Base-by-base conservation (phyloP, 345 rosid species). In the Tarenaya hassleriana region DNA sequence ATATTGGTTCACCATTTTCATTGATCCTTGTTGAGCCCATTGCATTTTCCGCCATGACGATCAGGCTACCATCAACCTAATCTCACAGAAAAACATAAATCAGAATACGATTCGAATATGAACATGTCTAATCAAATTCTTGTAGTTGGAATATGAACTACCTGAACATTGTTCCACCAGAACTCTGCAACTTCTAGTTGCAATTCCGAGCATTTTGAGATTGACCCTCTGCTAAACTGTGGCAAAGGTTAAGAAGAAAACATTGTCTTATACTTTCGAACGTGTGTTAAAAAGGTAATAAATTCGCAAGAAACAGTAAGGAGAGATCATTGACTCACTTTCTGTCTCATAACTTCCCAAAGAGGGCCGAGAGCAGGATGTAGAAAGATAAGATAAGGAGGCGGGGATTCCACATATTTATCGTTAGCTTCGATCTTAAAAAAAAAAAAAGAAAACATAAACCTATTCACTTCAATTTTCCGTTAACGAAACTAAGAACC, bases 291-390 rank as follows among this genome's bases (percentile, higher is more conserved):
- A n/a, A 52, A 35, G 44, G 51, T 34, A 16, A 52, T n/a, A n/a
- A n/a, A n/a, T n/a, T n/a, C n/a, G n/a, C n/a, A n/a, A n/a, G n/a
- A n/a, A n/a, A n/a, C n/a, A n/a, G n/a, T n/a, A 45, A 34, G 44
- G 54, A 52, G 40, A 41, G 31, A 47, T 27, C 11, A 33, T 43
- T 44, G 64, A 21, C 67, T 63, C 62, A 80, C 97, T 78, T 86
- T 91, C 70, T 84, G 92, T 68, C 86, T 71, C 41, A 79, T 66
- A 41, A 91, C 81, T 66, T 91, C 89, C 96, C 98, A 91, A 77
- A 86, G 85, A 46, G 94, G 95, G 55, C 96, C 98, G 1, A 87
- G 89, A 51, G 87, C 94, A 34, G 96, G 96, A 75, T 87, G 98
- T 51, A 91, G 70, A 76, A 87, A 75, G 65, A 91, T 84, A 47